Base-by-base conservation (phyloP, 352 stramenopile genomes). In the Phytophthora cactorum region DNA sequence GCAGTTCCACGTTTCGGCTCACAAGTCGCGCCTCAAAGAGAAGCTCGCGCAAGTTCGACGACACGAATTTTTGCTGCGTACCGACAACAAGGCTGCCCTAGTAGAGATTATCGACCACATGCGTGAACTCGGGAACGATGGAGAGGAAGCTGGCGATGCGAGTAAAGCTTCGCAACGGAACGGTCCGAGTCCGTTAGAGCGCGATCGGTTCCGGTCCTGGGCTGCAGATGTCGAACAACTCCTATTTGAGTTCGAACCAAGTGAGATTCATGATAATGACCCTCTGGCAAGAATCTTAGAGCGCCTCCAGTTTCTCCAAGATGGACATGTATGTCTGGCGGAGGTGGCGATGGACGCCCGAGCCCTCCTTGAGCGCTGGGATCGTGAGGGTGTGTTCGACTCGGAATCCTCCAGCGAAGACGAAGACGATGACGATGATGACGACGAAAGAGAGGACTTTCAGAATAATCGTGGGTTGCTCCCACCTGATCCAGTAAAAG, bases 291-390 rank as follows among this genome's bases (percentile, higher is more conserved):
- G 61, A 45, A 39, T 89, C 0, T 38, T 92, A 2, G 79, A 86
- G 44, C 66, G 77, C 32, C 56, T 92, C 28, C 80, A 90, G 68
- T 73, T 79, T 25, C 67, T 92, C 1, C 80, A 89, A 34, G 80
- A 90, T 12, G 72, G 74, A 3, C 80, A 86, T 46, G 64, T 82
- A 17, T 90, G 79, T 52, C 72, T 92, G 1, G 79, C 79, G 0
- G 82, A 91, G 36, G 68, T 82, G 1, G 77, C 70, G 3, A 77
- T 84, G 27, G 79, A 91, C 15, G 80, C 75, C 3, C 68, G 82
- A 8, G 39, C 72, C 7, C 31, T 91, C 12, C 66, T 91, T 17
- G 77, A 88, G 50, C 63, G 63, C 9, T 92, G 84, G 84, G 79
- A 89, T 25, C 74, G 75, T 14, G 55, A 55, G 12, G 82, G 80